phyloP scores from a whole-genome alignment of 2,329 filamentous ascomycete genomes.

The Calonectria ilicicola region DNA sequence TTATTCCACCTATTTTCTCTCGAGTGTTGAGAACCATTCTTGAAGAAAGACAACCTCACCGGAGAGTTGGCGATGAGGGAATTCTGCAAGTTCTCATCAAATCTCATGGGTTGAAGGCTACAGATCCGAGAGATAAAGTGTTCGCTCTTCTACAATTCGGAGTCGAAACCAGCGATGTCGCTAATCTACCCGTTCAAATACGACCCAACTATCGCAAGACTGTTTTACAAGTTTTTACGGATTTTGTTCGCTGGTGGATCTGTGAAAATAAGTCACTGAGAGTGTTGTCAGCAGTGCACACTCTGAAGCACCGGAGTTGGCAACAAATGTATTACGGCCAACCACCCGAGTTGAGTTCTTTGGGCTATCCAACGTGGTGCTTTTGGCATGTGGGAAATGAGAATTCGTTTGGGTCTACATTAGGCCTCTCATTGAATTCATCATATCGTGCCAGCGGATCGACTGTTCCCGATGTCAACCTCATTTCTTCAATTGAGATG shows the following conservation, averaged over 20 bases:
- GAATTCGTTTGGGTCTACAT: background rate
- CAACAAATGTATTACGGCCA: background rate
- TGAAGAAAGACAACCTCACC: background rate
- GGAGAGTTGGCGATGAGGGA: background rate
- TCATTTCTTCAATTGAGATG: background rate
- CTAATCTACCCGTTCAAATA: background rate
- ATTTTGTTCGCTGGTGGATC: constrained; percentile 13
- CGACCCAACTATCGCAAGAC: constrained; percentile 5
- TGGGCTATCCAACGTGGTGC: background rate
- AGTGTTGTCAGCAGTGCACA: background rate
- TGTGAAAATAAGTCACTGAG: background rate
- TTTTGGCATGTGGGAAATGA: background rate
- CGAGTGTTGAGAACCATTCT: background rate
- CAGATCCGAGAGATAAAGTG: constrained; percentile 3
- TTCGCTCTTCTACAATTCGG: constrained; percentile 4
- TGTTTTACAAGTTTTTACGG: background rate
- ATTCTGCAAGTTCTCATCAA: background rate
- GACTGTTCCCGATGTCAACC: background rate
- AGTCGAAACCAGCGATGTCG: background rate
- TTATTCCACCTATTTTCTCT: background rate
- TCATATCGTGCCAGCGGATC: background rate
- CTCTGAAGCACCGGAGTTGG: background rate
- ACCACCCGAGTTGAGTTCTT: background rate
- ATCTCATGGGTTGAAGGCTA: constrained; percentile 1
- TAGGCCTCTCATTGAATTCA: background rate